Evolutionary conservation across 164 flowering plant species (phyloP).

Genomic region (Vitis cinerea): DNA sequence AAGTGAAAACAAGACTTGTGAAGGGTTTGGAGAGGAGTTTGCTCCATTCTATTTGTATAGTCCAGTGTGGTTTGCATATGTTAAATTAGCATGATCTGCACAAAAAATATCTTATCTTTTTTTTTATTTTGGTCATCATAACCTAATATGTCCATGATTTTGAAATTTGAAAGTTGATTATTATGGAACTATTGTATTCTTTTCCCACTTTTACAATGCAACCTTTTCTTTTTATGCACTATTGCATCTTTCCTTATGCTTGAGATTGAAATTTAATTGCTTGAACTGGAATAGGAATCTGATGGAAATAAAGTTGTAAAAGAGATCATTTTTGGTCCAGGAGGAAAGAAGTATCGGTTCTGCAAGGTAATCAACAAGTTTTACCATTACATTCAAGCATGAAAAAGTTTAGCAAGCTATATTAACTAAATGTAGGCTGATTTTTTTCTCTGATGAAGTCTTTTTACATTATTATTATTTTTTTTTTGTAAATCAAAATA

Average conservation of each 20-base stretch:
- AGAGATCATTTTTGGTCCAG: constrained; percentile 78
- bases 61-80: too few species aligned
- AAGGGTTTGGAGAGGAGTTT: too few species aligned
- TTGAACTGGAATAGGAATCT: constrained; percentile 48
- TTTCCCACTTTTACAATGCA: too few species aligned
- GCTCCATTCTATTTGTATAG: too few species aligned
- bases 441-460: not conserved
- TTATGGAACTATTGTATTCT: too few species aligned
- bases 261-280: not conserved
- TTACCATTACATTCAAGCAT: not conserved
- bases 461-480: too few species aligned
- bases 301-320: constrained; percentile 79
- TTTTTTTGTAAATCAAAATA: too few species aligned
- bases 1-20: too few species aligned
- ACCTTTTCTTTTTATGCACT: not conserved
- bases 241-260: not conserved
- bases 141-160: too few species aligned
- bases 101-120: not conserved
- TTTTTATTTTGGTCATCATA: too few species aligned
- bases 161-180: too few species aligned
- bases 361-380: constrained; percentile 64
- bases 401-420: not conserved
- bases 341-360: constrained; percentile 65
- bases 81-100: too few species aligned
- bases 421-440: not conserved